These are phyloP conservation scores for Flaveria sonorensis DNA, from an alignment of 129 eudicot genomes.

Conservation along the genomic window DNA sequence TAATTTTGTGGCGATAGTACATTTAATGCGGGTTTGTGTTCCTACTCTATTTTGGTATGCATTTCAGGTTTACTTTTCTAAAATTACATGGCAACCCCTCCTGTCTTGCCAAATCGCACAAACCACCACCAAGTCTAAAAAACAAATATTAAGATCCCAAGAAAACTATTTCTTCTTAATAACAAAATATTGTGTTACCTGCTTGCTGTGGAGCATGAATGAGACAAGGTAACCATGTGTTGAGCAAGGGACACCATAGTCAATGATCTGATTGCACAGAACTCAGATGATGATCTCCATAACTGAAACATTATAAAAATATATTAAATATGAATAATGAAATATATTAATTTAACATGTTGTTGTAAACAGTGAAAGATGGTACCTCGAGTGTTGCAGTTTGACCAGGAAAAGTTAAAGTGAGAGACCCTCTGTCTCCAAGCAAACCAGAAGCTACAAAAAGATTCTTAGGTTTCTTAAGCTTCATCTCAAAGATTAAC, in stretches of 20 bases:
- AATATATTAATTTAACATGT: neutral
- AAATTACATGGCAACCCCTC: slow-evolving; percentile 12
- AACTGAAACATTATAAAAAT: slow-evolving; percentile 55
- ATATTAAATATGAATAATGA: slow-evolving; percentile 16
- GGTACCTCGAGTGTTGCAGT: slow-evolving; percentile 74
- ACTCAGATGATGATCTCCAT: slow-evolving; percentile 94
- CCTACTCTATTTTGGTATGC: neutral
- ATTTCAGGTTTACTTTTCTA: neutral
- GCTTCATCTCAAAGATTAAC: slow-evolving; percentile 76
- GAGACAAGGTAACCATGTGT: slow-evolving; percentile 81
- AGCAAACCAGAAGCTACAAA: slow-evolving; percentile 78
- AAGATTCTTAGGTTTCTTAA: slow-evolving; percentile 64
- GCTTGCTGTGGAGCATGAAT: slow-evolving; percentile 79
- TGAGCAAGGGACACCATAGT: slow-evolving; percentile 96
- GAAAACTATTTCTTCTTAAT: neutral
- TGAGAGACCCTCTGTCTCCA: slow-evolving; percentile 92
- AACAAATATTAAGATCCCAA: neutral
- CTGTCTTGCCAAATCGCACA: slow-evolving; percentile 18
- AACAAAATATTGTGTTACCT: slow-evolving; percentile 48
- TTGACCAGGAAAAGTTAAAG: slow-evolving; percentile 77
- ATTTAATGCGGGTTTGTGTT: neutral
- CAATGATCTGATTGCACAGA: slow-evolving; percentile 88
- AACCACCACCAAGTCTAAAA: slow-evolving; percentile 1
- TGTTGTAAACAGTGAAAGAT: neutral
- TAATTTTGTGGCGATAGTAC: neutral